Evolutionary conservation across 345 rosid genomes (phyloP).

Genomic region (Erucastrum elatum): DNA sequence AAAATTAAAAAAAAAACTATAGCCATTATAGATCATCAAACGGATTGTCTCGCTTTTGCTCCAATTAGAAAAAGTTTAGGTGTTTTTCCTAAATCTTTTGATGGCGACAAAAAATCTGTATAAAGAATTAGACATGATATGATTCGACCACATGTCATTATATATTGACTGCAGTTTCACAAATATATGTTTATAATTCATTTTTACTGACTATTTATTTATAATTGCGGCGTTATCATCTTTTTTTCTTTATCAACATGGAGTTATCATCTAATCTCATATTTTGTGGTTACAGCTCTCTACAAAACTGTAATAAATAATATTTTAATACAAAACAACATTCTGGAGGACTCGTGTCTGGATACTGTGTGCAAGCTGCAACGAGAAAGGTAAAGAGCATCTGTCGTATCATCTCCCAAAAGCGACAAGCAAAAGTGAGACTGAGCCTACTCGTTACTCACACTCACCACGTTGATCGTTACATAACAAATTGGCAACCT

Average conservation of each 20-base stretch:
- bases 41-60: neutral
- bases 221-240: constrained; percentile 9
- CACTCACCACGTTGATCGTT: neutral
- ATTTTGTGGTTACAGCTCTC: constrained; percentile 18
- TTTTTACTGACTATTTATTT: constrained; percentile 8
- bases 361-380: constrained; percentile 18
- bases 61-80: neutral
- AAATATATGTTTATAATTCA: constrained; percentile 3
- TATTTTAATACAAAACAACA: neutral
- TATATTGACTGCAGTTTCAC: constrained; percentile 7
- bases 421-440: constrained; percentile 19
- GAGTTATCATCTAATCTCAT: constrained; percentile 12
- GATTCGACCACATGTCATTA: constrained; percentile 19
- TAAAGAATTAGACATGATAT: neutral
- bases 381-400: constrained; percentile 7
- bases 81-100: neutral
- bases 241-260: neutral
- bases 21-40: neutral
- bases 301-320: neutral
- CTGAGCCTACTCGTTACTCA: constrained; percentile 9
- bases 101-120: neutral
- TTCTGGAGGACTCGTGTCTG: constrained; percentile 28
- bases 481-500: neutral
- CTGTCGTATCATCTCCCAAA: constrained; percentile 16
- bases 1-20: neutral